Evolutionary conservation across 208 protist genomes (phyloP).

Genomic region (Crithidia mellificae): DNA sequence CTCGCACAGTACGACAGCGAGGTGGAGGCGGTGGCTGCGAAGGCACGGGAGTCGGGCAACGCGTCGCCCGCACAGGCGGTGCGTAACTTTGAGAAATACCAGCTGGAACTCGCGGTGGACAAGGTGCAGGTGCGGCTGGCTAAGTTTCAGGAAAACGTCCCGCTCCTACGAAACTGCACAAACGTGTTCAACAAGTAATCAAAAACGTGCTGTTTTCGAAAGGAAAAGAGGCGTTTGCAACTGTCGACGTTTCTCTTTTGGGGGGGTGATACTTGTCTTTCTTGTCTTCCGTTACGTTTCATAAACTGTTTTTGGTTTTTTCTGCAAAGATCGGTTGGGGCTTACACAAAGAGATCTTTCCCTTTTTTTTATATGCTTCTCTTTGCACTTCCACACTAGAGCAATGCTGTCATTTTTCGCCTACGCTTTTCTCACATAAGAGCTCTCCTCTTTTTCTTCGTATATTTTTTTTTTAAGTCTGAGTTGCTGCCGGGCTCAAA

Average conservation of each 20-base stretch:
- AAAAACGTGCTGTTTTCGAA: background rate
- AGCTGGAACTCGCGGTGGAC: slow-evolving; percentile 30
- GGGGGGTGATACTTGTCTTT: background rate
- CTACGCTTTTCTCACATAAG: too few relatives aligned
- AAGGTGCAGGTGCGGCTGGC: slow-evolving; percentile 25
- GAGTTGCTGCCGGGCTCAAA: too few relatives aligned
- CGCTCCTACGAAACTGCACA: slow-evolving; percentile 34
- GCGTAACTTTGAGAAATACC: slow-evolving; percentile 24
- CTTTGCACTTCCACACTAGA: too few relatives aligned
- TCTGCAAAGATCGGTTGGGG: too few relatives aligned
- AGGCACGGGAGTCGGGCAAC: slow-evolving; percentile 9
- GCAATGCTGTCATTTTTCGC: too few relatives aligned
- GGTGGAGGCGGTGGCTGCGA: background rate
- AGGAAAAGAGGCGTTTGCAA: background rate
- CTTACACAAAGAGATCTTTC: too few relatives aligned
- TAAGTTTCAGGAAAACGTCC: slow-evolving; percentile 36
- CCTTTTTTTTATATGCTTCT: too few relatives aligned
- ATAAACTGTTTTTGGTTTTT: too few relatives aligned
- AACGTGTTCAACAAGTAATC: slow-evolving; percentile 33
- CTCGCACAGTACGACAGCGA: slow-evolving; percentile 37
- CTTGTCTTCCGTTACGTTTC: background rate
- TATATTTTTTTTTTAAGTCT: too few relatives aligned
- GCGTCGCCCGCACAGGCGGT: slow-evolving; percentile 25
- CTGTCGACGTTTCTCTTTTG: slow-evolving; percentile 9
- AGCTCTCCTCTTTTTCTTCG: too few relatives aligned